Evolutionary conservation across 371 early-diverging fungal genomes (phyloP).

Genomic region (Mortierella sp.): DNA sequence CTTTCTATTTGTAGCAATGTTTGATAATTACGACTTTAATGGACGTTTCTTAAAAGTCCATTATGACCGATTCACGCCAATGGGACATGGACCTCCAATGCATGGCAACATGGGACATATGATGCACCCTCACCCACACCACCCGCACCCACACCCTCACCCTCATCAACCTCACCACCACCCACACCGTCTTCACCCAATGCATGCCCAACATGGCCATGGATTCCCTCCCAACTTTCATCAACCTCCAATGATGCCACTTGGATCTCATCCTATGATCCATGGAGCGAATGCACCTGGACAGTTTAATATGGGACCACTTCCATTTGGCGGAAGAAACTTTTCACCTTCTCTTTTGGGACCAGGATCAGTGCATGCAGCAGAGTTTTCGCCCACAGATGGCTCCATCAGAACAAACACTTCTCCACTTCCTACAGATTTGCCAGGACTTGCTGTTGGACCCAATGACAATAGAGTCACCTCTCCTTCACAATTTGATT

Average conservation of each 20-base stretch:
- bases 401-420: not conserved
- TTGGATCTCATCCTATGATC: slow-evolving; percentile 36
- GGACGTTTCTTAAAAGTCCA: slow-evolving; percentile 63
- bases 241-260: slow-evolving; percentile 40
- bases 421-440: slow-evolving; percentile 1
- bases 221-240: slow-evolving; percentile 49
- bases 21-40: slow-evolving; percentile 60
- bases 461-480: not conserved
- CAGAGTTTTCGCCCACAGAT: slow-evolving; percentile 21
- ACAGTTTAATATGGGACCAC: slow-evolving; percentile 39
- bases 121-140: slow-evolving; percentile 44
- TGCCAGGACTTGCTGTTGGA: not conserved
- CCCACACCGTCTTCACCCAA: slow-evolving; percentile 29
- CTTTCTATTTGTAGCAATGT: slow-evolving; percentile 49
- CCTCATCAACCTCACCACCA: slow-evolving; percentile 29
- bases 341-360: slow-evolving; percentile 27
- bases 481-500: slow-evolving; percentile 27
- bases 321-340: slow-evolving; percentile 19
- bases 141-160: slow-evolving; percentile 22
- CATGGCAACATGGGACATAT: slow-evolving; percentile 49
- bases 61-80: slow-evolving; percentile 59
- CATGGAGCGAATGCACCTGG: slow-evolving; percentile 20
- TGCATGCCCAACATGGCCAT: slow-evolving; percentile 35
- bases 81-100: slow-evolving; percentile 39
- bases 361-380: slow-evolving; percentile 3